Percentiles rank a stretch among this genome's conserved stretches.
phyloP scores from a whole-genome alignment of 2,329 filamentous ascomycete species.

The Sarocladiaceae sp. region DNA sequence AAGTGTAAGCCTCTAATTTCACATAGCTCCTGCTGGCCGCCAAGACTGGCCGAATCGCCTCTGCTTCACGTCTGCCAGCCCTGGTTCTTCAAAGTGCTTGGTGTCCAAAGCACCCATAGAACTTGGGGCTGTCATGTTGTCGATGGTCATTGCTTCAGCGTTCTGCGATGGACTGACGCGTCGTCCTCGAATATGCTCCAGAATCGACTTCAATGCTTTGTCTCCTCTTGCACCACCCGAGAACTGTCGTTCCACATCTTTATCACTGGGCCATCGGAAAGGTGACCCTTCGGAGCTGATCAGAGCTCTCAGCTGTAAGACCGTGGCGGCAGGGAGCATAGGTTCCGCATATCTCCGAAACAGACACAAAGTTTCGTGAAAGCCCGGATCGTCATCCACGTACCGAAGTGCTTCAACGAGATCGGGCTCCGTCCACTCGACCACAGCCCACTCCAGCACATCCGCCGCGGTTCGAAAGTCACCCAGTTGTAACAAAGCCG shows the following conservation, averaged over 20 bases:
- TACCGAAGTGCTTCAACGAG: conserved; percentile 30
- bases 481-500: conserved; percentile 56
- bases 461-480: conserved; percentile 55
- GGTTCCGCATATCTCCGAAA: conserved; percentile 46
- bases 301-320: conserved; percentile 24
- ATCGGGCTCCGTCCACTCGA: conserved; percentile 34
- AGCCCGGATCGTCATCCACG: conserved; percentile 29
- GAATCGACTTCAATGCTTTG: neutral
- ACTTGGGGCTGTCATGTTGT: too few relatives aligned
- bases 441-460: conserved; percentile 55
- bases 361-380: conserved; percentile 36
- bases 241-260: conserved; percentile 16
- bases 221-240: neutral
- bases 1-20: neutral
- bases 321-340: conserved; percentile 28
- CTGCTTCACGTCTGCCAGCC: too few relatives aligned
- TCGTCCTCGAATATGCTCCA: neutral
- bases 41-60: too few relatives aligned
- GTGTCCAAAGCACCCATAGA: too few relatives aligned
- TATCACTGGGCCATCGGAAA: conserved; percentile 26
- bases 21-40: neutral
- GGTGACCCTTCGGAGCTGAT: conserved; percentile 20
- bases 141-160: too few relatives aligned
- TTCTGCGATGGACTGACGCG: too few relatives aligned
- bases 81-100: too few relatives aligned